Conservation (phyloP, 768 basidiomycete genomes). For the Mycena olivaceomarginata region DNA sequence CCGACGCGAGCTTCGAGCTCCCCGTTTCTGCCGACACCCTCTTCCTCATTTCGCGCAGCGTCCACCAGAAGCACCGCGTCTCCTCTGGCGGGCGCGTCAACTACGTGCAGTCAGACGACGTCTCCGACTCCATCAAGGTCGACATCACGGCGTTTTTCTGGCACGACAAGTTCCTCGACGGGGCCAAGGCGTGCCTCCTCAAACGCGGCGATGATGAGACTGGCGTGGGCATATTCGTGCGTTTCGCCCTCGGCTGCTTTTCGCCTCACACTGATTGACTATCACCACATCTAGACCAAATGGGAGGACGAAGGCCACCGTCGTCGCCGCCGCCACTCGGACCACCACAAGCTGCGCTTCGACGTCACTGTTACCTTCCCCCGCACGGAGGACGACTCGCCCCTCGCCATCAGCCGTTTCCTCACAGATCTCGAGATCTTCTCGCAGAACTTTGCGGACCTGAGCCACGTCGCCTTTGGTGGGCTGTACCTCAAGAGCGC, state of each 20-base stretch:
- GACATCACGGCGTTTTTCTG: slow-evolving; percentile 50
- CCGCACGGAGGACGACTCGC: slow-evolving; percentile 5
- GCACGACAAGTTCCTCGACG: slow-evolving; percentile 44
- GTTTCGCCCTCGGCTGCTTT: slow-evolving; percentile 19
- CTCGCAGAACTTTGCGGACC: slow-evolving; percentile 28
- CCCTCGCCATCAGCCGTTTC: slow-evolving; percentile 25
- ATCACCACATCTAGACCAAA: slow-evolving; percentile 17
- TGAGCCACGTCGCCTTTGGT: slow-evolving; percentile 26
- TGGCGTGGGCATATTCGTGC: slow-evolving; percentile 61
- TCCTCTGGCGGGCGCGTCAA: slow-evolving; percentile 49
- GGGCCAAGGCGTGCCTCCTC: slow-evolving; percentile 52
- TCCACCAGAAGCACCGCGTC: background rate
- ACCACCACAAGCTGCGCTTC: slow-evolving; percentile 33
- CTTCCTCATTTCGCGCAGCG: slow-evolving; percentile 52
- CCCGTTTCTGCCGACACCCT: slow-evolving; percentile 52
- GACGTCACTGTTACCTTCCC: slow-evolving; percentile 37
- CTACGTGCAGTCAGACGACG: slow-evolving; percentile 47
- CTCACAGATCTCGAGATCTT: slow-evolving; percentile 33
- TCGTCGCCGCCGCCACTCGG: background rate
- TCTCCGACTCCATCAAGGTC: slow-evolving; percentile 48
- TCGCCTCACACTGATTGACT: background rate
- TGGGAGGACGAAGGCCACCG: background rate
- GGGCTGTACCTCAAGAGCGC: slow-evolving; percentile 19
- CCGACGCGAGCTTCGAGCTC: slow-evolving; percentile 46
- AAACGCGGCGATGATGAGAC: slow-evolving; percentile 42